phyloP scores from a whole-genome alignment of 2,329 filamentous ascomycete species.

The Penicillium sp. region DNA sequence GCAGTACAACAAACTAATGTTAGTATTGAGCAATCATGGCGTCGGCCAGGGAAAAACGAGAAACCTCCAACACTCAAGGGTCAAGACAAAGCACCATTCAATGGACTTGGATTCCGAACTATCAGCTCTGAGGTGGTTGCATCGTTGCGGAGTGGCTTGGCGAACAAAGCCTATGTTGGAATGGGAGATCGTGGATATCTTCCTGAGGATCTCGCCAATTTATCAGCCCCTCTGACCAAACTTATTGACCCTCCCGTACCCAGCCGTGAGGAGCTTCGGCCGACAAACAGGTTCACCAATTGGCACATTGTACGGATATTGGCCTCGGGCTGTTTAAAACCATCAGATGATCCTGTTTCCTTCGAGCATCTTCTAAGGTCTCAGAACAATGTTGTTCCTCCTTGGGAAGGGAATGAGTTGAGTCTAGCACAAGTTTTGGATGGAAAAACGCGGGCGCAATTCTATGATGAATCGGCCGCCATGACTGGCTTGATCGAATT shows the following conservation, averaged over 20 bases:
- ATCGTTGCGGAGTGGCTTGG: slow-evolving; percentile 55
- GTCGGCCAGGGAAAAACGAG: slow-evolving; percentile 26
- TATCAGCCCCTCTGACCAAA: slow-evolving; percentile 23
- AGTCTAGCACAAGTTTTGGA: slow-evolving; percentile 22
- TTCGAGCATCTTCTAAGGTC: slow-evolving; percentile 43
- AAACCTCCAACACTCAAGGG: slow-evolving; percentile 19
- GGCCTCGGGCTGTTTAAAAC: slow-evolving; percentile 50
- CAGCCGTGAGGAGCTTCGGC: slow-evolving; percentile 27
- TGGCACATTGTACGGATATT: slow-evolving; percentile 51
- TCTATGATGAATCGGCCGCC: slow-evolving; percentile 38
- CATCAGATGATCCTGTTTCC: slow-evolving; percentile 47
- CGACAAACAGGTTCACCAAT: slow-evolving; percentile 34
- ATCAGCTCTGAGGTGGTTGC: slow-evolving; percentile 60
- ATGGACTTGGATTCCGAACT: slow-evolving; percentile 47
- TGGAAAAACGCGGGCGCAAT: slow-evolving; percentile 25
- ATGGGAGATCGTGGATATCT: slow-evolving; percentile 34
- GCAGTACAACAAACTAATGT: slow-evolving; percentile 38
- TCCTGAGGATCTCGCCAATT: slow-evolving; percentile 31
- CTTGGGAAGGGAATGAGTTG: slow-evolving; percentile 31
- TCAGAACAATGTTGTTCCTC: slow-evolving; percentile 31
- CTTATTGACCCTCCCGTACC: slow-evolving; percentile 18
- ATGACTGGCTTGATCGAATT: slow-evolving; percentile 36
- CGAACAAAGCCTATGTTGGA: slow-evolving; percentile 48
- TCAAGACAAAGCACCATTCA: slow-evolving; percentile 30
- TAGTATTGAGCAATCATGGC: slow-evolving; percentile 38